Evolutionary conservation across 345 rosid species (phyloP), one percentile per base, ranked within the genome.

Genomic region (Cardamine resedifolia): DNA sequence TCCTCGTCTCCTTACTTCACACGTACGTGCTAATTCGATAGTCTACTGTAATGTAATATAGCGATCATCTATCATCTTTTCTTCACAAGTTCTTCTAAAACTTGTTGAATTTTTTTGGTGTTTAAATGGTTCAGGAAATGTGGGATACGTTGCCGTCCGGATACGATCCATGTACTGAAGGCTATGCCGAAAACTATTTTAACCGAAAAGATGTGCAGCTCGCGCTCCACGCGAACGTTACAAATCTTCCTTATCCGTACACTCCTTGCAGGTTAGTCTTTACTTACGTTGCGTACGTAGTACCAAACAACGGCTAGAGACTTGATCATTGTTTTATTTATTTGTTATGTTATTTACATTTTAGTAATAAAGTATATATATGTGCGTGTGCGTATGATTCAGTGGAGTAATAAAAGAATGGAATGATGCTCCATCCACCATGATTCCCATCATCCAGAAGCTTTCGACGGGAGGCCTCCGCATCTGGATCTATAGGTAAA

Each of bases 401-500:
- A 88, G 90, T 24, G 26, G 39, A 1, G 81, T 75, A 2, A 82
- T 84, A 26, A 49, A 1, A 18, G 48, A 6, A 16, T 90, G 96
- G 94, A 83, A 26, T 38, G 90, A 88, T 49, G 66, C 91, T 2
- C 77, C 88, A 5, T 60, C 74, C 7, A 78, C 82, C 7, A 47
- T 86, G 30, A 65, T 90, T 45, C 95, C 92, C 58, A 81, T 78
- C 62, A 82, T 88, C 52, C 71, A 55, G 43, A 88, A 90, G 82
- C 92, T 88, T 48, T 63, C 76, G 33, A 15, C 58, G 0, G 85
- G 83, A 0, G 90, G 97, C 10, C 58, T 88, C 26, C 88, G 95
- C 19, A 87, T 90, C 27, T 88, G 92, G 95, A 77, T 90, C 34
- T 90, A 84, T 79, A 90, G 96, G 96, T 9, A 19, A 10, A 49